Base-by-base conservation (phyloP, 306 rosid species). In the Prunus persica region DNA sequence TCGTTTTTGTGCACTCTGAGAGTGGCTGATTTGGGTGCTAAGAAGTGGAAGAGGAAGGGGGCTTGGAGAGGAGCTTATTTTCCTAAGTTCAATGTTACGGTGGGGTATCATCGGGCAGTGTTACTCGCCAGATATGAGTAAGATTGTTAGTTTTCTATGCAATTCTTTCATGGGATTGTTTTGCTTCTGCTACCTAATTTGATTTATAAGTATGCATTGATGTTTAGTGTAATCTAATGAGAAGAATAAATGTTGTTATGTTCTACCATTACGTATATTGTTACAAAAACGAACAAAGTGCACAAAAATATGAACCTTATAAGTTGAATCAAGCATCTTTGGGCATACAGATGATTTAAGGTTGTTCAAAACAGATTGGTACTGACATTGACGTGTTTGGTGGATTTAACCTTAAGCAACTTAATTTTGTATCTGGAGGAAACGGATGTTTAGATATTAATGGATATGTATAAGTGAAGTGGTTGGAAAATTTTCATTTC, bases 21-120 rank as follows among this genome's bases (percentile, higher is more conserved):
- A 82, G 84, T 75, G 52, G 96, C 91, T 65, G 97, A 94, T 83
- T 34, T 24, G 80, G 90, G 88, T 19, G 96, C 91, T 11, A 83
- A 81, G 78, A 91, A 79, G 82, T 94, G 97, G 98, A 94, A 94
- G 84, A 89, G 80, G 84, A 94, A 85, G 50, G 96, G 96, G 46
- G 95, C 92, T 86, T 94, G 92, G 98, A 94, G 84, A 52, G 96
- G 98, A 56, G 96, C 93, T 60, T 89, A 90, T 86, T 94, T 94
- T 69, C 97, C 98, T 8, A 90, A 75, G 68, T 90, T 85, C 62
- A 94, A 91, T 80, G 91, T 90, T 20, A 94, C 95, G 0, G 91
- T 94, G 15, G 91, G 82, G 20, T 94, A 94, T 82, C 97, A 91
- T 79, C 97, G 98, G 18, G 93, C 97, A 0, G 98, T 94, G 69